Percentiles rank a stretch among this genome's conserved stretches.
These are phyloP conservation scores for Austropuccinia psidii DNA, from an alignment of 1,284 basidiomycete species.

Conservation along the genomic window DNA sequence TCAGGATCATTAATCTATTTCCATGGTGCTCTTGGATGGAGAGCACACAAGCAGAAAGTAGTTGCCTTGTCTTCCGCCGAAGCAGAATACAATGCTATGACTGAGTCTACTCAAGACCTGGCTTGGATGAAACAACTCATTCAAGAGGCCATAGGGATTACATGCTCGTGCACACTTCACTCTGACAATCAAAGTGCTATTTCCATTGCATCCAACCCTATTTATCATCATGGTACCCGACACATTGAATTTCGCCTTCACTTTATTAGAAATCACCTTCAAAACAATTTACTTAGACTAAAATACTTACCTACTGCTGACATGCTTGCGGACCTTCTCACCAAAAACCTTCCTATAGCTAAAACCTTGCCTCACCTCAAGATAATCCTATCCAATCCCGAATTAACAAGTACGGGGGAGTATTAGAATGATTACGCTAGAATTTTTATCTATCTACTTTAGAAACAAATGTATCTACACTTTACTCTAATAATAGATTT, in stretches of 20 bases:
- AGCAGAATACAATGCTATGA: neutral
- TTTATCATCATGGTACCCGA: neutral
- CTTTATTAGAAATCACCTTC: neutral
- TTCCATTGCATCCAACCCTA: neutral
- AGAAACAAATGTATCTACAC: too few species aligned
- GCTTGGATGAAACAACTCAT: neutral
- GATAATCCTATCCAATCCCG: too few species aligned
- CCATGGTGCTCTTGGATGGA: neutral
- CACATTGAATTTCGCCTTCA: neutral
- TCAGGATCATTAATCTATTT: neutral
- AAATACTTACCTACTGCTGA: too few species aligned
- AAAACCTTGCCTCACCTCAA: too few species aligned
- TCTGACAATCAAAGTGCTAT: neutral
- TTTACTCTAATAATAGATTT: too few species aligned
- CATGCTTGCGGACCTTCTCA: too few species aligned
- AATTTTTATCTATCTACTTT: too few species aligned
- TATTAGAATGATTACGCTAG: too few species aligned
- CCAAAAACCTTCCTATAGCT: too few species aligned
- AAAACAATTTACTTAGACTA: too few species aligned
- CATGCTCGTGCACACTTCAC: neutral
- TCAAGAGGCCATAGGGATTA: neutral
- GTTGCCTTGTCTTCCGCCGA: neutral
- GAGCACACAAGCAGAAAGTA: neutral
- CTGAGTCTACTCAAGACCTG: neutral
- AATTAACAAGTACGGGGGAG: too few species aligned